Conservation (phyloP, 2,329 filamentous ascomycete species). For the Graphium sp. region DNA sequence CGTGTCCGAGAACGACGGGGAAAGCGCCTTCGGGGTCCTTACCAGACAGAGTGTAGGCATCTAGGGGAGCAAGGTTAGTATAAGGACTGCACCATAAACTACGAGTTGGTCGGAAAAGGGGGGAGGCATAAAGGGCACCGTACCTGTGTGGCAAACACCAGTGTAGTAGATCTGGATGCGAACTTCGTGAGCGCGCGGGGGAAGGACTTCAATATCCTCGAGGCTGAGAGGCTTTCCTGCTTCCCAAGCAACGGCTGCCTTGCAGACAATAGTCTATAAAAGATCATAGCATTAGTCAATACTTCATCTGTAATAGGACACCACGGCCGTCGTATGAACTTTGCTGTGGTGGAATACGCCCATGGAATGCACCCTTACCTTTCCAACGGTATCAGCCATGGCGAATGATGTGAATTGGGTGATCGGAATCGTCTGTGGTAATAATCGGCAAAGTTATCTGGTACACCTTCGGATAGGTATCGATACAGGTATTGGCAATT, state of each 20-base stretch:
- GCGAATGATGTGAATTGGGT: no score
- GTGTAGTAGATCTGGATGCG: slow-evolving; percentile 96
- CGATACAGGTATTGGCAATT: no score
- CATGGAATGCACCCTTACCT: slow-evolving; percentile 2
- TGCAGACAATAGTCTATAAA: slow-evolving; percentile 76
- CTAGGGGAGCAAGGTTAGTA: slow-evolving; percentile 27
- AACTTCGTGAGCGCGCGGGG: slow-evolving; percentile 84
- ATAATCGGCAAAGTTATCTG: no score
- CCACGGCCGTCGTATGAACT: not conserved
- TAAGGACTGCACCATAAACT: no score
- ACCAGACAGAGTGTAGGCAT: slow-evolving; percentile 87
- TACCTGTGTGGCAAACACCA: slow-evolving; percentile 95
- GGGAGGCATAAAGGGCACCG: slow-evolving; percentile 1
- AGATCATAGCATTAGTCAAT: not conserved
- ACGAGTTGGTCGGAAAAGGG: no score
- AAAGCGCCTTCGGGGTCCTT: slow-evolving; percentile 96
- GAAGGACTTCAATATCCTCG: slow-evolving; percentile 83
- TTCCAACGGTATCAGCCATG: slow-evolving; percentile 7
- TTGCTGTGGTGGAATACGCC: not conserved
- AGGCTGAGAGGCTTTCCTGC: slow-evolving; percentile 77
- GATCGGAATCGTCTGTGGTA: no score
- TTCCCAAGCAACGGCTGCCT: slow-evolving; percentile 96
- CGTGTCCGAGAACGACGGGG: slow-evolving; percentile 76
- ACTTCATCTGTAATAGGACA: not conserved
- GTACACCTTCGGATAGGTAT: no score